Evolutionary conservation across 2,329 filamentous ascomycete genomes (phyloP).

Genomic region (Didymella sp.): DNA sequence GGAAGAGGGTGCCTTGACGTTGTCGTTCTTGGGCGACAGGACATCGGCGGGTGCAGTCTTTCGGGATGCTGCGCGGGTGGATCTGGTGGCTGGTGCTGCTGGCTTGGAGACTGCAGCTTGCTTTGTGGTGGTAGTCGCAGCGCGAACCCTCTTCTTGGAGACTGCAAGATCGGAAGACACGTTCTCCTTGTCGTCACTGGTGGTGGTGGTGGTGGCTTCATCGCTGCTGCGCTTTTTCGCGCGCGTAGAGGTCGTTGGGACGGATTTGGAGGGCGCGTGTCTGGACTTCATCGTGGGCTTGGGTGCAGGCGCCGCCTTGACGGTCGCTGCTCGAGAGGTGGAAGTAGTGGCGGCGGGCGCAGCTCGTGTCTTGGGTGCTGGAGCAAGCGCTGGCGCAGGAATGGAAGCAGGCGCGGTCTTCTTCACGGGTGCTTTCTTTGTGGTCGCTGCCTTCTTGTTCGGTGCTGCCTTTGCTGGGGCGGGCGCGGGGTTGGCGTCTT

Average conservation of each 20-base stretch:
- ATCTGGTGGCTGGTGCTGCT: constrained; percentile 20
- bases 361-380: constrained; percentile 11
- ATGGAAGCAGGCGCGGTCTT: constrained; percentile 11
- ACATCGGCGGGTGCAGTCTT: constrained; percentile 29
- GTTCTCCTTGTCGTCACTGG: constrained; percentile 43
- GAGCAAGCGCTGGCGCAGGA: constrained; percentile 1
- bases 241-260: constrained; percentile 18
- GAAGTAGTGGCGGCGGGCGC: constrained; percentile 18
- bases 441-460: constrained; percentile 17
- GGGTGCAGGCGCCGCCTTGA: constrained; percentile 10
- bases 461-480: constrained; percentile 19
- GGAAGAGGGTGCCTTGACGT: constrained; percentile 6
- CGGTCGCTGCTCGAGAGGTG: constrained; percentile 20
- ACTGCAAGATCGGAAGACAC: constrained; percentile 25
- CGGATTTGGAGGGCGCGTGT: constrained; percentile 23
- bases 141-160: constrained; percentile 31
- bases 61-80: constrained; percentile 36
- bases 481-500: constrained; percentile 65
- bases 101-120: constrained; percentile 18
- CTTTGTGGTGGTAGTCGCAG: constrained; percentile 19
- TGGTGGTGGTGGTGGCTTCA: constrained; percentile 22
- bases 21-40: constrained; percentile 36
- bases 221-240: constrained; percentile 39
- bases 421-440: constrained; percentile 25
- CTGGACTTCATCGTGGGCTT: constrained; percentile 15